A percentile compares a stretch with the other conserved stretches of the same genome.
These are phyloP conservation scores for Podaxis mareebaensis DNA, from an alignment of 768 basidiomycete species.

Conservation along the genomic window DNA sequence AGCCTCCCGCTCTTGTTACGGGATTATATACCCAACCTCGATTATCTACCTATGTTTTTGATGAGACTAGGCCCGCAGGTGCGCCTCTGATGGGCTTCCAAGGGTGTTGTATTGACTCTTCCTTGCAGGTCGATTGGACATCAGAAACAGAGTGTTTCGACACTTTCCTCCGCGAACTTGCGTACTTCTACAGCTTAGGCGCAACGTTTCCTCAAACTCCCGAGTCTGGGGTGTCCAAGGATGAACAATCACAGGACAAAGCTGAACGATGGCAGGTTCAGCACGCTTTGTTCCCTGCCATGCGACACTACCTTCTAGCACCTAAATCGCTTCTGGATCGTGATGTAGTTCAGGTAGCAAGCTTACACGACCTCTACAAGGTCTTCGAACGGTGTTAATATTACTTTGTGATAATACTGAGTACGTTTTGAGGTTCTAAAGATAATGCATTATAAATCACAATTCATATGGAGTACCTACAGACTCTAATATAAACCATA, in stretches of 20 bases:
- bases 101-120: slow-evolving; percentile 1
- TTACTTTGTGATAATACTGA: background rate
- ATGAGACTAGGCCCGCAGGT: slow-evolving; percentile 95
- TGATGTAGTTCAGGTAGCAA: slow-evolving; percentile 87
- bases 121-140: slow-evolving; percentile 80
- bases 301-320: slow-evolving; percentile 73
- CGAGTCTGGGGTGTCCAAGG: slow-evolving; percentile 22
- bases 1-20: slow-evolving; percentile 80
- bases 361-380: slow-evolving; percentile 87
- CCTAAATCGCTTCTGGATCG: slow-evolving; percentile 66
- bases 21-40: slow-evolving; percentile 89
- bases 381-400: slow-evolving; percentile 90
- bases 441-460: background rate
- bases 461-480: too few species aligned
- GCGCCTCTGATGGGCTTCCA: slow-evolving; percentile 9
- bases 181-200: slow-evolving; percentile 73
- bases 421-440: background rate
- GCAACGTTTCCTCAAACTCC: slow-evolving; percentile 48
- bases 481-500: slow-evolving; percentile 13
- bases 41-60: slow-evolving; percentile 85
- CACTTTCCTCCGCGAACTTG: slow-evolving; percentile 84
- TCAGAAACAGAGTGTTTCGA: slow-evolving; percentile 85
- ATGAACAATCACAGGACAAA: slow-evolving; percentile 40
- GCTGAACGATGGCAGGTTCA: slow-evolving; percentile 85
- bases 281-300: slow-evolving; percentile 86